Evolutionary conservation across 2,329 filamentous ascomycete genomes (phyloP).

Genomic region (Sphaceloma murrayae): DNA sequence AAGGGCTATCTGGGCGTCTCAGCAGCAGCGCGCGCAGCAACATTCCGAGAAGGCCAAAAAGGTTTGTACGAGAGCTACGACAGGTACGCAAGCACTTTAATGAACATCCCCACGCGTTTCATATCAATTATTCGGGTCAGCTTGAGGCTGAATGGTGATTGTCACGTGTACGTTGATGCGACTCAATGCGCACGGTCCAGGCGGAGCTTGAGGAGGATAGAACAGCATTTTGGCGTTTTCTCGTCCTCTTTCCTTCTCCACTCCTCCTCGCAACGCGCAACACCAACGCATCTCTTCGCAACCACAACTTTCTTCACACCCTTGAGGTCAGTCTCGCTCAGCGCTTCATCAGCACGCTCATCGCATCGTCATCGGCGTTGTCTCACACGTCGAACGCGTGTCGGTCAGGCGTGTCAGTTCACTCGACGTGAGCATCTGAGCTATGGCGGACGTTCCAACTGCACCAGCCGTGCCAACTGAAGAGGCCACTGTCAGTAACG

Average conservation of each 20-base stretch:
- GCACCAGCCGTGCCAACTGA: conserved; percentile 10
- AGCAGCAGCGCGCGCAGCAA: neutral
- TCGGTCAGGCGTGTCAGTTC: conserved; percentile 14
- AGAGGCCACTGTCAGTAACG: conserved; percentile 12
- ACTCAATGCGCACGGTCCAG: neutral
- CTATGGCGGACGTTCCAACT: conserved; percentile 10
- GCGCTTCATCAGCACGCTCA: neutral
- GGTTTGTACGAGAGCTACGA: neutral
- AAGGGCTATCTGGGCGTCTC: conserved; percentile 12
- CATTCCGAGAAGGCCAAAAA: neutral
- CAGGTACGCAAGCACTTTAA: neutral
- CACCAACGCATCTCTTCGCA: conserved; percentile 1
- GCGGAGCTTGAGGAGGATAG: neutral
- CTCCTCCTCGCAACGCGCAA: conserved; percentile 14
- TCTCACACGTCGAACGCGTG: conserved; percentile 5
- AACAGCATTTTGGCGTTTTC: conserved; percentile 5
- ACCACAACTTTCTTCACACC: conserved; percentile 14
- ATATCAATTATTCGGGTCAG: neutral
- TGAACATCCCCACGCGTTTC: neutral
- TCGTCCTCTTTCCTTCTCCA: conserved; percentile 17
- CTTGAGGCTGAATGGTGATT: neutral
- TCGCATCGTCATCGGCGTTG: conserved; percentile 5
- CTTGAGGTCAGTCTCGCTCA: conserved; percentile 6
- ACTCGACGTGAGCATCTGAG: conserved; percentile 8
- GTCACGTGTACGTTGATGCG: neutral